These are phyloP conservation scores for Serendipita sp. DNA, from an alignment of 768 basidiomycete genomes.

Conservation along the genomic window DNA sequence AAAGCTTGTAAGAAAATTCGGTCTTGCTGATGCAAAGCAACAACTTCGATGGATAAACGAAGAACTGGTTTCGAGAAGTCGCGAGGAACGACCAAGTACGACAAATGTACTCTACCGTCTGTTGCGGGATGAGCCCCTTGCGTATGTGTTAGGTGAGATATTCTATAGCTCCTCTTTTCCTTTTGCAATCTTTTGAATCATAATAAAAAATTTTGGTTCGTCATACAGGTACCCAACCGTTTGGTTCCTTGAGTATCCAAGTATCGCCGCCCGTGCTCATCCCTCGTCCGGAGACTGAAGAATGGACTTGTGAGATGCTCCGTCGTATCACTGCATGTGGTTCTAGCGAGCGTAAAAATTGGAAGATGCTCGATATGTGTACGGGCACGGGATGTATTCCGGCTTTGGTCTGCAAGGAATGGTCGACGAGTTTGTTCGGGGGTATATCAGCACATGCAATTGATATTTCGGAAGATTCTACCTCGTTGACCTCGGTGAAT, in stretches of 20 bases:
- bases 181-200: too few relatives aligned
- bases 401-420: conserved; percentile 56
- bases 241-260: conserved; percentile 65
- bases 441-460: conserved; percentile 37
- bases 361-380: conserved; percentile 68
- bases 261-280: conserved; percentile 72
- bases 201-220: not conserved
- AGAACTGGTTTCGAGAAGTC: not conserved
- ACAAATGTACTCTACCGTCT: not conserved
- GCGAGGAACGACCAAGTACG: not conserved
- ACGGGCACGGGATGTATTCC: conserved; percentile 90
- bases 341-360: conserved; percentile 10
- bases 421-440: conserved; percentile 30
- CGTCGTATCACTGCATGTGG: conserved; percentile 22
- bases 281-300: conserved; percentile 87
- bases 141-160: not conserved
- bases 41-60: not conserved
- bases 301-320: conserved; percentile 47
- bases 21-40: not conserved
- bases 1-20: not conserved
- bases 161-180: too few relatives aligned
- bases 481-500: conserved; percentile 8
- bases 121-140: not conserved
- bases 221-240: conserved; percentile 63
- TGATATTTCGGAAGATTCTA: conserved; percentile 37